phyloP scores from a whole-genome alignment of 2,329 filamentous ascomycete species.

The Massarina eburnea region DNA sequence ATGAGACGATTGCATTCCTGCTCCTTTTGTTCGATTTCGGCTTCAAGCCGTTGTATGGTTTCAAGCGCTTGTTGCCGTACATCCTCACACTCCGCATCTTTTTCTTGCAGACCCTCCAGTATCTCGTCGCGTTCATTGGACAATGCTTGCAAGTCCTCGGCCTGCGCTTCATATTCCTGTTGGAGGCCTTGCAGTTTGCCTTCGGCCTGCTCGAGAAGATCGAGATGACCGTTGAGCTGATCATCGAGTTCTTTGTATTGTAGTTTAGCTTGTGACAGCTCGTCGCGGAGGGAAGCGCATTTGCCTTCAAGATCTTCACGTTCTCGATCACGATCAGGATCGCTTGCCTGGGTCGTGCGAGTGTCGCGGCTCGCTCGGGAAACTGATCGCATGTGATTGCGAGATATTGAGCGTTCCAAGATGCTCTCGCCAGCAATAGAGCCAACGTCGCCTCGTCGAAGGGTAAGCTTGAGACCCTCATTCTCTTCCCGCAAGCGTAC shows the following conservation, averaged over 20 bases:
- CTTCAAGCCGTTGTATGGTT: conserved; percentile 59
- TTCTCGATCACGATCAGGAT: conserved; percentile 58
- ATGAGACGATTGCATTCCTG: conserved; percentile 71
- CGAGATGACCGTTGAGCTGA: conserved; percentile 76
- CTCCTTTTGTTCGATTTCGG: conserved; percentile 71
- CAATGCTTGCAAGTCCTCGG: conserved; percentile 76
- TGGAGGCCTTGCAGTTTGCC: conserved; percentile 66
- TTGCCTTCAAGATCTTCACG: conserved; percentile 87
- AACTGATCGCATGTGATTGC: conserved; percentile 72
- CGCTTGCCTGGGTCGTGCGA: conserved; percentile 65
- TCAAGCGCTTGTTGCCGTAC: conserved; percentile 61
- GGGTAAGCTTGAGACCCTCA: conserved; percentile 88
- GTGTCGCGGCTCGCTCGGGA: conserved; percentile 66
- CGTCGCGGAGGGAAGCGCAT: conserved; percentile 80
- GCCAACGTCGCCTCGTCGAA: conserved; percentile 67
- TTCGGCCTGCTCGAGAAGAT: conserved; percentile 72
- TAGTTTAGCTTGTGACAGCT: conserved; percentile 81
- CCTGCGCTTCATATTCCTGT: conserved; percentile 75
- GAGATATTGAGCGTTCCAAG: conserved; percentile 89
- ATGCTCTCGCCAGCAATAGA: conserved; percentile 80
- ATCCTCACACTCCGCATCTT: conserved; percentile 55
- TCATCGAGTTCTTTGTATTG: conserved; percentile 86
- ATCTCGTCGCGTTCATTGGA: conserved; percentile 87
- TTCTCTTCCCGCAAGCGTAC: conserved; percentile 95
- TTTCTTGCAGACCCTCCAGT: conserved; percentile 69